Conservation (phyloP, 192 early-diverging fungal species). For the Pilaira anomala region DNA sequence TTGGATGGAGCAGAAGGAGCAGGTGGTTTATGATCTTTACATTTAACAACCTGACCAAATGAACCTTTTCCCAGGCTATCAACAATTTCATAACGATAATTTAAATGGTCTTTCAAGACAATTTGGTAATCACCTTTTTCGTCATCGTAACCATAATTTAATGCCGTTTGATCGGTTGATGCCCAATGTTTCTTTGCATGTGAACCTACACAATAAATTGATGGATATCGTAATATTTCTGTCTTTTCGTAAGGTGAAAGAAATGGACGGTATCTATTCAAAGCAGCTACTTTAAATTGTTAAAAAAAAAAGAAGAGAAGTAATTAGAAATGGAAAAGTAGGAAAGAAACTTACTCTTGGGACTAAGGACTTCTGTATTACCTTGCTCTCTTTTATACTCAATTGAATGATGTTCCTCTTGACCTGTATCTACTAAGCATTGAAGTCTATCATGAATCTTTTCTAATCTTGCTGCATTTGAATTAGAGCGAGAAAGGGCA, state of each 20-base stretch:
- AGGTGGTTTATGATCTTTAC: slow-evolving; percentile 77
- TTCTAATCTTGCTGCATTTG: not conserved
- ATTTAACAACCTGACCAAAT: slow-evolving; percentile 94
- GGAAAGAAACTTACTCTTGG: not conserved
- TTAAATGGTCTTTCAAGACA: slow-evolving; percentile 79
- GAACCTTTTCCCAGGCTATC: slow-evolving; percentile 91
- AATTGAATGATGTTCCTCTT: not conserved
- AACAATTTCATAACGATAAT: slow-evolving; percentile 91
- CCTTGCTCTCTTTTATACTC: not conserved
- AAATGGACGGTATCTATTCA: slow-evolving; percentile 64
- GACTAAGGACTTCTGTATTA: not conserved
- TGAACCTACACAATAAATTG: slow-evolving; percentile 88
- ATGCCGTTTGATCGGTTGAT: slow-evolving; percentile 54
- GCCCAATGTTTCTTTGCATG: slow-evolving; percentile 60
- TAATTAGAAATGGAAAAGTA: too few species aligned
- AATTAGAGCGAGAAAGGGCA: not conserved
- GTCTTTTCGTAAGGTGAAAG: slow-evolving; percentile 84
- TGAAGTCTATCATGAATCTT: slow-evolving; percentile 3
- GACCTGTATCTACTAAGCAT: not conserved
- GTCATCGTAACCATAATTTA: slow-evolving; percentile 78
- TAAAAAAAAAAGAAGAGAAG: too few species aligned
- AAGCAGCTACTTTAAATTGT: slow-evolving; percentile 36
- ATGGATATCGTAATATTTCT: slow-evolving; percentile 78
- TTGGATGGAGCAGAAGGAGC: slow-evolving; percentile 58
- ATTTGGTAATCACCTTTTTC: slow-evolving; percentile 91